Base-by-base conservation (phyloP, 192 early-diverging fungal species). In the Geranomyces variabilis region DNA sequence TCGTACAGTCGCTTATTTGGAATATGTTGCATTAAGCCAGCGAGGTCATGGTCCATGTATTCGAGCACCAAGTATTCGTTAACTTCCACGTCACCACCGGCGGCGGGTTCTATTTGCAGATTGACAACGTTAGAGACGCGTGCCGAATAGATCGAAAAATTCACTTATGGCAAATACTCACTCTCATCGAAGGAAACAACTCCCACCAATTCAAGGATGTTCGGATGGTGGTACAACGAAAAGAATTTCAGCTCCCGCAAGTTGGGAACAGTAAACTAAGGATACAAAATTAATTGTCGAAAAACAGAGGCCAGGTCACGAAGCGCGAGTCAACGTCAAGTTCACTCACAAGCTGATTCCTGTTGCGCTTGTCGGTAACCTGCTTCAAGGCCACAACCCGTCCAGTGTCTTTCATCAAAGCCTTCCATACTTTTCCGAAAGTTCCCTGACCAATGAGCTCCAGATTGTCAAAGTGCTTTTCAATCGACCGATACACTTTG, bases 1-100 rank as follows among this genome's bases (percentile, higher is more conserved):
- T 84, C 76, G 71, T 91, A 83, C 21, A 85, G 78, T 13, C 36
- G n/a, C 62, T 72, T 72, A 61, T 94, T 90, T 34, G 81, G 81
- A 9, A 86, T 84, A 80, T 96, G 93, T 75, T 94, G 90, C 71
- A 96, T 76, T 21, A 98, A 79, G 12, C 98, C 96, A 8, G 92
- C 93, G 59, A 99, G 83, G 69, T 99, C 98, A 68, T 97, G 94
- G 48, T 97, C 96, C 94, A 98, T 96, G 81, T 98, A 99, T n/a
- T 93, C 93, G 67, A 99, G 97, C 1, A 97, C 95, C 94, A 99
- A 95, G 78, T 96, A 97, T 34, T 97, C 75, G 41, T 75, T 70
- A 47, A 68, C 62, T 60, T 71, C 78, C 46, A 41, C 36, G 36
- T 41, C 36, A 10, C 41, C 47, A 14, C 19, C 75, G 61, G 9